These are phyloP conservation scores for Trichoderma sp. DNA, from an alignment of 2,329 filamentous ascomycete genomes.

Conservation along the genomic window DNA sequence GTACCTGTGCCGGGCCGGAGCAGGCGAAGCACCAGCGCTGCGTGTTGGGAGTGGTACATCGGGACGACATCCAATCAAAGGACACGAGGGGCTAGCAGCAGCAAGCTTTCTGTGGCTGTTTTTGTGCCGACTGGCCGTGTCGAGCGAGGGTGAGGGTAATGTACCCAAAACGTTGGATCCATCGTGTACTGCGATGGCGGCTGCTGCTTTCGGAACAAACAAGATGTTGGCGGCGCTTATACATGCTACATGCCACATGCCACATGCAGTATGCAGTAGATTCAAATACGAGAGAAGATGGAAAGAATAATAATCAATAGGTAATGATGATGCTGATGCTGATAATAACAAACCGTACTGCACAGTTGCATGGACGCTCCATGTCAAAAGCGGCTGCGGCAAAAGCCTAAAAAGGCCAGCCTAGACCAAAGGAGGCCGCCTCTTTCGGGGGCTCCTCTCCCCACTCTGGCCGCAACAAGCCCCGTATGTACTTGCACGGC, in stretches of 20 bases:
- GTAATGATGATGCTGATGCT: no score
- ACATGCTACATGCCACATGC: no score
- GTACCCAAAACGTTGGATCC: slow-evolving; percentile 4
- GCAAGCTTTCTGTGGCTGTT: background rate
- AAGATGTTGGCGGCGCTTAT: background rate
- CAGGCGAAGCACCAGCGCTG: background rate
- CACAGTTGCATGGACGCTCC: no score
- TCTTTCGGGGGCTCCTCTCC: background rate
- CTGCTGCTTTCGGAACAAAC: background rate
- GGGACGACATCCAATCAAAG: background rate
- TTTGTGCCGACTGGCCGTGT: background rate
- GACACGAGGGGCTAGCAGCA: background rate
- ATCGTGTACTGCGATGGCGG: no score
- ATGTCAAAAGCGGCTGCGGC: background rate
- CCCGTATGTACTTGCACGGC: no score
- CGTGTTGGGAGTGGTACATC: background rate
- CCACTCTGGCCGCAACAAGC: slow-evolving; percentile 1
- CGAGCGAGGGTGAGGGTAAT: background rate
- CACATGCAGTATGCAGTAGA: no score
- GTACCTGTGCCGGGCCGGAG: background rate
- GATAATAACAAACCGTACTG: no score
- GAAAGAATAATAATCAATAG: background rate
- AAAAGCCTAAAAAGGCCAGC: background rate
- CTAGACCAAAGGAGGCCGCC: slow-evolving; percentile 15
- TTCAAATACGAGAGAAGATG: no score